Evolutionary conservation across 2,329 filamentous ascomycete species (phyloP).

Genomic region (Xylaria multiplex): DNA sequence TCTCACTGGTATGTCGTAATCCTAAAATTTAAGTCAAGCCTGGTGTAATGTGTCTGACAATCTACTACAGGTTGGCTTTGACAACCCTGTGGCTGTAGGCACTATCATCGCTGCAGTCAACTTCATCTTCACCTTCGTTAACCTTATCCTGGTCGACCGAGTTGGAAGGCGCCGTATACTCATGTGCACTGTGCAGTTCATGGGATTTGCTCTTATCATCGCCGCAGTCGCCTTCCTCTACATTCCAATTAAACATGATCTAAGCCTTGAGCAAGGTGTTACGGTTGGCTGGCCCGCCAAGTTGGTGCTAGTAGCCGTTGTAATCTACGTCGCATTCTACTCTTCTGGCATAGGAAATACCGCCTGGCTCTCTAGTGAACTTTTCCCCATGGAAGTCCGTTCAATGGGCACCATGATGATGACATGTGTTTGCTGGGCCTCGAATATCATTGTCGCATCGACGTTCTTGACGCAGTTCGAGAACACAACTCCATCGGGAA

Average conservation of each 20-base stretch:
- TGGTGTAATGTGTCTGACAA: background rate
- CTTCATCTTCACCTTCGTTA: slow-evolving; percentile 58
- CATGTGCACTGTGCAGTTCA: slow-evolving; percentile 53
- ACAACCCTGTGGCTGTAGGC: slow-evolving; percentile 56
- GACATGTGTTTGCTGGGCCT: slow-evolving; percentile 54
- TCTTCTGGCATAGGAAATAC: slow-evolving; percentile 55
- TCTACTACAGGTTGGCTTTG: slow-evolving; percentile 53
- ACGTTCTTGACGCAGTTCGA: slow-evolving; percentile 60
- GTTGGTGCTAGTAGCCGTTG: slow-evolving; percentile 53
- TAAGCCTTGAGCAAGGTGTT: slow-evolving; percentile 47
- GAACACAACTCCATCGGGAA: slow-evolving; percentile 55
- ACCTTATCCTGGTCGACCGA: slow-evolving; percentile 55
- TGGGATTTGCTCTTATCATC: slow-evolving; percentile 53
- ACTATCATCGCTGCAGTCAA: slow-evolving; percentile 54
- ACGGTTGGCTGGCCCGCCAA: slow-evolving; percentile 50
- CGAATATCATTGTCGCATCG: slow-evolving; percentile 57
- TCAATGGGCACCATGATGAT: slow-evolving; percentile 57
- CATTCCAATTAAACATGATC: slow-evolving; percentile 54
- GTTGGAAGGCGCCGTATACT: slow-evolving; percentile 56
- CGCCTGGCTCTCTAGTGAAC: slow-evolving; percentile 56
- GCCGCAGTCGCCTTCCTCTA: slow-evolving; percentile 55
- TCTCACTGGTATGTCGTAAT: slow-evolving; percentile 40
- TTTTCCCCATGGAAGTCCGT: slow-evolving; percentile 58
- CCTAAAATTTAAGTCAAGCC: background rate
- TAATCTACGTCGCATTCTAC: slow-evolving; percentile 56